phyloP scores from a whole-genome alignment of 1,139 yeast species.

The Torulaspora pretoriensis region DNA sequence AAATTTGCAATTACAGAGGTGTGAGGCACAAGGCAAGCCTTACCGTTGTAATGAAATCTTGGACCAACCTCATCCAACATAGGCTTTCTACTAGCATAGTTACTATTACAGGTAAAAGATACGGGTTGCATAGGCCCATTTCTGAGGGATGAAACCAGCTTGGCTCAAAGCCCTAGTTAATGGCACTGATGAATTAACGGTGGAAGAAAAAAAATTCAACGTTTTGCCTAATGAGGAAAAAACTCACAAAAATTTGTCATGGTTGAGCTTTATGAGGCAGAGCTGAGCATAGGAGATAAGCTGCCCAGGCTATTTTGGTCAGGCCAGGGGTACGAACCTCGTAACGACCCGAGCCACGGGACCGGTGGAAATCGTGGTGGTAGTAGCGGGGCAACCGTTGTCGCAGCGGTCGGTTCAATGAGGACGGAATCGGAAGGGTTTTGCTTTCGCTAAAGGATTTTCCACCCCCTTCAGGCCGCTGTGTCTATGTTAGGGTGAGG shows the following conservation, averaged over 20 bases:
- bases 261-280: slow-evolving; percentile 4
- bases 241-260: neutral
- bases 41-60: slow-evolving; percentile 1
- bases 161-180: slow-evolving; percentile 3
- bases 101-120: slow-evolving; percentile 2
- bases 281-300: slow-evolving; percentile 2
- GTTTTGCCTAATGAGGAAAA: slow-evolving; percentile 11
- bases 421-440: neutral
- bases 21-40: slow-evolving; percentile 3
- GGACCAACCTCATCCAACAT: slow-evolving; percentile 6
- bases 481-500: no score
- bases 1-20: slow-evolving; percentile 2
- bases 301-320: neutral
- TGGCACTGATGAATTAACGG: slow-evolving; percentile 1
- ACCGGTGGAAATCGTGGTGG: neutral
- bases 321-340: neutral
- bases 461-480: no score
- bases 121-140: slow-evolving; percentile 4
- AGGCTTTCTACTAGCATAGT: neutral
- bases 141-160: slow-evolving; percentile 5
- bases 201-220: slow-evolving; percentile 7
- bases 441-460: no score
- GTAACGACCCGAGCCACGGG: neutral
- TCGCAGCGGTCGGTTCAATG: neutral
- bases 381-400: no score